A percentile compares a stretch with the other conserved stretches of the same genome.
Evolutionary conservation across 2,329 filamentous ascomycete species (phyloP).

Genomic region (Colletotrichum aenigma): DNA sequence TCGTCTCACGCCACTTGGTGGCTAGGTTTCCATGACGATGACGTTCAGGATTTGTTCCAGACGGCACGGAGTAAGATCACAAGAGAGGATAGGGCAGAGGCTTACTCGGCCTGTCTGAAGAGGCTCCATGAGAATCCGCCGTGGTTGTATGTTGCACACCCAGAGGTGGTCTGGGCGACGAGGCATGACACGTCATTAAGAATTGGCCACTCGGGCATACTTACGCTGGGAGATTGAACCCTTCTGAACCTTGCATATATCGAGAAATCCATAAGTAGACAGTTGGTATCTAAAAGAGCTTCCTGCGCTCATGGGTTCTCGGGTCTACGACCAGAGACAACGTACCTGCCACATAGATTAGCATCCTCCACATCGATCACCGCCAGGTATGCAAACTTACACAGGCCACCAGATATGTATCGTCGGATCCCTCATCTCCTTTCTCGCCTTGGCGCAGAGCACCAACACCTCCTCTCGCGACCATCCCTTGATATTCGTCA

Average conservation of each 20-base stretch:
- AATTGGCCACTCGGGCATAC: neutral
- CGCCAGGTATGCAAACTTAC: neutral
- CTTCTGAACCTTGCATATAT: fast-evolving
- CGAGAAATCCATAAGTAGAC: fast-evolving
- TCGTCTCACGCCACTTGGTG: neutral
- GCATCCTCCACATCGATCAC: neutral
- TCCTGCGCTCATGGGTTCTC: neutral
- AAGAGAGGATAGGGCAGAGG: neutral
- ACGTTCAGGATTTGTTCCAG: neutral
- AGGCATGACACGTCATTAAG: neutral
- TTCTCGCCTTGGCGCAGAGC: slow-evolving; percentile 25
- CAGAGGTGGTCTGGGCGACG: neutral
- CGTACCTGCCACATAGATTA: neutral
- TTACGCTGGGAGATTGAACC: neutral
- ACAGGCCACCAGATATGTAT: slow-evolving; percentile 30
- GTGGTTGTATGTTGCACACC: neutral
- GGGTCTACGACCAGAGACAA: neutral
- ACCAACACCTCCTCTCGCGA: slow-evolving; percentile 30
- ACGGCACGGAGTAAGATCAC: neutral
- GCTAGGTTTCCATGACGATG: neutral
- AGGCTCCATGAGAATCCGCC: neutral
- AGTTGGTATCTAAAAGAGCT: neutral
- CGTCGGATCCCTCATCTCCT: slow-evolving; percentile 25
- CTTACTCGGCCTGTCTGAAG: neutral
- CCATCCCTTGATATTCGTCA: slow-evolving; percentile 41